Evolutionary conservation across 495 filamentous ascomycete genomes (phyloP), one percentile per base, ranked within the genome.

Genomic region (Chaetomium fimeti): DNA sequence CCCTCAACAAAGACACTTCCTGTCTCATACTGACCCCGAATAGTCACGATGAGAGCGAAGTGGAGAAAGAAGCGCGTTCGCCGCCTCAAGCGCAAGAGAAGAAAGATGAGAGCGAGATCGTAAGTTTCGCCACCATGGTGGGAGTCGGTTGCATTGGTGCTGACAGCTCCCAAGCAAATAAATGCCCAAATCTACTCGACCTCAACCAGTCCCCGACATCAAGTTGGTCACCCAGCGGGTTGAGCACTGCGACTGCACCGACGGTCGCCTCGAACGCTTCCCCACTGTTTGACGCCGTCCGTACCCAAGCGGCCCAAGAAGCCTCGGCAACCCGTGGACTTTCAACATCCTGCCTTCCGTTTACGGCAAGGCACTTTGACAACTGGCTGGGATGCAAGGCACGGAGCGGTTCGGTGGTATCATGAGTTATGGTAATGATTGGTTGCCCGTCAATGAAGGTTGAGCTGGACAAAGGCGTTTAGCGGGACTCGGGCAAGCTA

Each of bases 1-100:
- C 27, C 63, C 61, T 36, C 60, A 40, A 38, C 63, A 47, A 62
- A 47, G 54, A 51, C n/a, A 47, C 32, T 22, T 25, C 13, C 48
- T 45, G 28, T 16, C 16, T 18, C 25, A 13, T 68, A 58, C 69
- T 71, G 61, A 71, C 62, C 47, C 24, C 49, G 3, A 28, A 27
- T 60, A 70, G 62, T 74, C 87, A 93, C 86, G 87, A 95, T 97
- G 92, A 92, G 92, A 92, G 91, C 91, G 73, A 97, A 97, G 85
- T 97, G 92, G 92, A 92, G 92, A 87, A 97, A 97, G 90, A 97
- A 97, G 92, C 85, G 93, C 77, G 91, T 95, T 83, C 89, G 93
- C 69, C 88, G 93, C 81, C 89, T 97, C 81, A 97, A 97, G 88
- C 87, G 91, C 79, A 97, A 97, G 92, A 89, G 93, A 80, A 93